phyloP scores from a whole-genome alignment of 148 eudicot species.

The Nyssa sinensis region DNA sequence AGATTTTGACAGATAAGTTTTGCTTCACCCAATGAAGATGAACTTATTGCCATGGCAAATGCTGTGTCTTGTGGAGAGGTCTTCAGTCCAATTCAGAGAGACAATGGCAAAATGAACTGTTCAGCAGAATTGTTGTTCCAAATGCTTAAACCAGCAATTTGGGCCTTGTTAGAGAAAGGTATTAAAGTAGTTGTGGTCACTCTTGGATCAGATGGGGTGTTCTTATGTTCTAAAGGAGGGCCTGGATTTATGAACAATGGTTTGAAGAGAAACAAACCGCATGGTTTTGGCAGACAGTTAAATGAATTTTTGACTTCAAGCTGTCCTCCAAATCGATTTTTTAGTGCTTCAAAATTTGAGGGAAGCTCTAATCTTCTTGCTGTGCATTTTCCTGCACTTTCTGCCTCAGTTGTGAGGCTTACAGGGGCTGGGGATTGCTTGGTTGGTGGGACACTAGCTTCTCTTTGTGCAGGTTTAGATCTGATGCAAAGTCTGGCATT shows the following conservation, averaged over 20 bases:
- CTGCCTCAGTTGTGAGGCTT: constrained; percentile 70
- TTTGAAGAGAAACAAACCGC: constrained; percentile 17
- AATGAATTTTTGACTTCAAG: constrained; percentile 38
- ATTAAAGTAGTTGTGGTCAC: constrained; percentile 67
- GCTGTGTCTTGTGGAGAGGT: constrained; percentile 44
- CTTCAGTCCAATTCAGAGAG: constrained; percentile 44
- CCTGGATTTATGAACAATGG: constrained; percentile 28
- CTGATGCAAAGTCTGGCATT: constrained; percentile 82
- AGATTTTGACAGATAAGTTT: constrained; percentile 58
- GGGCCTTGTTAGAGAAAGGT: constrained; percentile 66
- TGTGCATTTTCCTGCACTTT: constrained; percentile 81
- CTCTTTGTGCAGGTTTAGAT: constrained; percentile 77
- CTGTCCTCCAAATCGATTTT: constrained; percentile 52
- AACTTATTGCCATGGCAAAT: constrained; percentile 93
- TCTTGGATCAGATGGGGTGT: constrained; percentile 71
- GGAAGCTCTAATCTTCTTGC: constrained; percentile 39
- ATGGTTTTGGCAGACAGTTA: constrained; percentile 36
- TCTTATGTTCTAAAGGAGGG: constrained; percentile 62
- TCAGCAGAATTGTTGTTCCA: constrained; percentile 60
- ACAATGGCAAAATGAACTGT: constrained; percentile 14
- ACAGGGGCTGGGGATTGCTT: constrained; percentile 98
- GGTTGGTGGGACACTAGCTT: constrained; percentile 83
- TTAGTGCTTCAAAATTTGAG: constrained; percentile 20
- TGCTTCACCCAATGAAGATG: constrained; percentile 94
- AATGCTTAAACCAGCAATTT: constrained; percentile 67